Evolutionary conservation across 495 filamentous ascomycete species (phyloP).

Genomic region (Corynascus novoguineensis): DNA sequence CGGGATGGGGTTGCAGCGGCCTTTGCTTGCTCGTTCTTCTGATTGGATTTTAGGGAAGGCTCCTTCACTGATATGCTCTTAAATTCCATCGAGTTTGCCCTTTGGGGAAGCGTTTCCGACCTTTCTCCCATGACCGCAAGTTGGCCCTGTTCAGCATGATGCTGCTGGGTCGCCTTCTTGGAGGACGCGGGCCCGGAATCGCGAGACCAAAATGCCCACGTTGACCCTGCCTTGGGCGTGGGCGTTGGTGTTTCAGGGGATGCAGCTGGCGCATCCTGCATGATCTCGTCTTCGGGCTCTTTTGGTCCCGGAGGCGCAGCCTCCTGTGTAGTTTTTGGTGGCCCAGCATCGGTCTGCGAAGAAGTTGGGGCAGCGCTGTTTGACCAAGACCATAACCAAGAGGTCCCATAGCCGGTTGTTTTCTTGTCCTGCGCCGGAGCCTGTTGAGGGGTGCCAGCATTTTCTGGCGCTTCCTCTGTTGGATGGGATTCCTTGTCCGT

Average conservation of each 20-base stretch:
- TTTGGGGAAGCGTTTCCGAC: conserved; percentile 57
- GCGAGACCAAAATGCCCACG: conserved; percentile 83
- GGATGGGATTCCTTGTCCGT: conserved; percentile 15
- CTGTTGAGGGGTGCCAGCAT: conserved; percentile 21
- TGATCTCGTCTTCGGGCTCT: conserved; percentile 31
- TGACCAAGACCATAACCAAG: conserved; percentile 52
- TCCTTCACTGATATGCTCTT: conserved; percentile 40
- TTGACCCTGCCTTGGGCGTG: conserved; percentile 51
- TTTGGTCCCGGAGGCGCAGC: conserved; percentile 22
- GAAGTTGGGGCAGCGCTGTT: conserved; percentile 1
- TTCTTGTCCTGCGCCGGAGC: conserved; percentile 10
- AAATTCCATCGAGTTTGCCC: conserved; percentile 50
- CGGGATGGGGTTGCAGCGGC: conserved; percentile 23
- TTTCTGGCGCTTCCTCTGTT: conserved; percentile 21
- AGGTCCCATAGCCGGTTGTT: conserved; percentile 29
- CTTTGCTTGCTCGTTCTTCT: conserved; percentile 24
- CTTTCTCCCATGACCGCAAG: conserved; percentile 62
- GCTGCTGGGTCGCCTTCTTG: conserved; percentile 20
- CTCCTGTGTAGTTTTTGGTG: conserved; percentile 19
- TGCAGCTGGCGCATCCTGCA: conserved; percentile 36
- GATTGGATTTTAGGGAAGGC: conserved; percentile 25
- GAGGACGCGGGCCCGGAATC: conserved; percentile 45
- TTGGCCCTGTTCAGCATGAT: conserved; percentile 52
- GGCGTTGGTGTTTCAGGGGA: conserved; percentile 26
- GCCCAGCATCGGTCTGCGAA: conserved; percentile 1